Evolutionary conservation across 192 early-diverging fungal species (phyloP).

Genomic region (Entophlyctis luteolus): DNA sequence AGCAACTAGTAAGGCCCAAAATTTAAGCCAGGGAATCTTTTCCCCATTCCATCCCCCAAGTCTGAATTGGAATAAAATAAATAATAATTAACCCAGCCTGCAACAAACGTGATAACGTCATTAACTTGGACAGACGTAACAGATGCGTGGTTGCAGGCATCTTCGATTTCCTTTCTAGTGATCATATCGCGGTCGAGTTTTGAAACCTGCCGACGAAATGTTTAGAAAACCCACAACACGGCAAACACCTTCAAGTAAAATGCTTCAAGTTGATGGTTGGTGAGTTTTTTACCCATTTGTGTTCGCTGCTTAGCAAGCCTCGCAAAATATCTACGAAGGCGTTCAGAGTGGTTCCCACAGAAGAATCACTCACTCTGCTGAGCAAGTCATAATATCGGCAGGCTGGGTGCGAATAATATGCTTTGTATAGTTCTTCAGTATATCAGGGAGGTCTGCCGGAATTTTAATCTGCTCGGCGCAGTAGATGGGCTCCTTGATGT

Average conservation of each 20-base stretch:
- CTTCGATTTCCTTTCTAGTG: slow-evolving; percentile 26
- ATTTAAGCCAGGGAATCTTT: slow-evolving; percentile 42
- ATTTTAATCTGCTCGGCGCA: slow-evolving; percentile 53
- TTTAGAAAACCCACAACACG: background rate
- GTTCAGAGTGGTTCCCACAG: background rate
- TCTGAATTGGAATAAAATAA: slow-evolving; percentile 19
- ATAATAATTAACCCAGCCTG: background rate
- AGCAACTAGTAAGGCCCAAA: slow-evolving; percentile 44
- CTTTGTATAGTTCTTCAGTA: slow-evolving; percentile 54
- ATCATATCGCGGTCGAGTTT: slow-evolving; percentile 3
- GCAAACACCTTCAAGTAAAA: slow-evolving; percentile 41
- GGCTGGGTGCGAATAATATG: slow-evolving; percentile 48
- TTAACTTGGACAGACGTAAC: slow-evolving; percentile 22
- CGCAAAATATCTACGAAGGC: slow-evolving; percentile 37
- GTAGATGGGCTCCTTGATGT: slow-evolving; percentile 39
- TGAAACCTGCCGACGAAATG: background rate
- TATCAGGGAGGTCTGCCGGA: slow-evolving; percentile 52
- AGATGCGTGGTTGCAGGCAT: slow-evolving; percentile 26
- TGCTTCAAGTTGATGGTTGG: slow-evolving; percentile 41
- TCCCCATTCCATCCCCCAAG: slow-evolving; percentile 43
- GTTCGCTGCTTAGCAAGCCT: slow-evolving; percentile 36
- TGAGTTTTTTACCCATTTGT: slow-evolving; percentile 25
- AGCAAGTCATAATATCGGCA: slow-evolving; percentile 39
- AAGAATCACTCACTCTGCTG: slow-evolving; percentile 37
- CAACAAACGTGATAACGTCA: slow-evolving; percentile 31